Conservation (phyloP, 1,139 yeast species). For the Suhomyces bokatorum region DNA sequence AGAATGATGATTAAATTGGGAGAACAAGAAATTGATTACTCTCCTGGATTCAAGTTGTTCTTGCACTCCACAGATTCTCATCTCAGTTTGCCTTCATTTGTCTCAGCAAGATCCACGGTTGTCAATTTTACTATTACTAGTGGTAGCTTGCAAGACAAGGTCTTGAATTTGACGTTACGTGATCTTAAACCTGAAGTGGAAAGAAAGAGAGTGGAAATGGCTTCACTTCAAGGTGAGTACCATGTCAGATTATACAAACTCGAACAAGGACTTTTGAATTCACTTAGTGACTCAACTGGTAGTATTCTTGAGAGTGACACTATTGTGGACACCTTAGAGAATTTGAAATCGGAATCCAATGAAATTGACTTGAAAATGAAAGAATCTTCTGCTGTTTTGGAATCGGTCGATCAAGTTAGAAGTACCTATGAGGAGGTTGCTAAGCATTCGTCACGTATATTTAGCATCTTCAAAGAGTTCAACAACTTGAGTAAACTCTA, state of each 20-base stretch:
- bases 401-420: slow-evolving; percentile 50
- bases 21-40: slow-evolving; percentile 62
- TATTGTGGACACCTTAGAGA: slow-evolving; percentile 61
- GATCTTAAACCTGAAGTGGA: slow-evolving; percentile 70
- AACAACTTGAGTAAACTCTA: slow-evolving; percentile 51
- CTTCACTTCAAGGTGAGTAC: slow-evolving; percentile 61
- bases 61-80: slow-evolving; percentile 64
- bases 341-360: slow-evolving; percentile 61
- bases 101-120: slow-evolving; percentile 59
- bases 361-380: slow-evolving; percentile 54
- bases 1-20: slow-evolving; percentile 64
- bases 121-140: slow-evolving; percentile 74
- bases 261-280: slow-evolving; percentile 61
- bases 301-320: slow-evolving; percentile 68
- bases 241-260: slow-evolving; percentile 52
- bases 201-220: slow-evolving; percentile 51
- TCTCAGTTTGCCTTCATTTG: slow-evolving; percentile 50
- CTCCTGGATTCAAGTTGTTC: slow-evolving; percentile 61
- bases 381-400: slow-evolving; percentile 57
- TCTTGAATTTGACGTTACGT: slow-evolving; percentile 58
- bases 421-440: slow-evolving; percentile 56
- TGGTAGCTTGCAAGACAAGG: slow-evolving; percentile 62
- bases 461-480: slow-evolving; percentile 45
- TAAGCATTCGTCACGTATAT: slow-evolving; percentile 52
- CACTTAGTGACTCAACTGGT: slow-evolving; percentile 59